Evolutionary conservation across 768 basidiomycete species (phyloP).

Genomic region (Phanerochaete sordida): DNA sequence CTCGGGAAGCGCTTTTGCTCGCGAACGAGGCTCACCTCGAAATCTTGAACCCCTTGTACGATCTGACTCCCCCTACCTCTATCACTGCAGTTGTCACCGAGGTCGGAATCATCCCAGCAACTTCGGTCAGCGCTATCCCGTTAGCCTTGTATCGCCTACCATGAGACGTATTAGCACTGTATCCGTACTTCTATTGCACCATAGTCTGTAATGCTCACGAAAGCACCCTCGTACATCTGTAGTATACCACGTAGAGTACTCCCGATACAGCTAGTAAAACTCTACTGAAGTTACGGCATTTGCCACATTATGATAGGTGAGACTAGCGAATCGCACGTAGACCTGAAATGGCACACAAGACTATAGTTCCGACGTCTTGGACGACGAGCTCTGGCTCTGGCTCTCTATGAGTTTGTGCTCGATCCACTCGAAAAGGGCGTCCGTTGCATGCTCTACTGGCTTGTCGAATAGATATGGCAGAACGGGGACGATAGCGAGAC

Average conservation of each 20-base stretch:
- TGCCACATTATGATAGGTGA: too few relatives aligned
- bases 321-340: too few relatives aligned
- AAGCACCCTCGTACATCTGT: background rate
- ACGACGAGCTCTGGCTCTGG: slow-evolving; percentile 26
- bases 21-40: slow-evolving; percentile 55
- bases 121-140: slow-evolving; percentile 82
- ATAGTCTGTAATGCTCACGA: background rate
- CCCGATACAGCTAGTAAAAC: background rate
- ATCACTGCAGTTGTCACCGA: slow-evolving; percentile 98
- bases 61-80: slow-evolving; percentile 86
- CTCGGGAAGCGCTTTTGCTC: slow-evolving; percentile 23
- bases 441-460: slow-evolving; percentile 71
- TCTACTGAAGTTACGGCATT: too few relatives aligned
- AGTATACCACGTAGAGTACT: background rate
- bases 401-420: slow-evolving; percentile 49
- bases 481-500: slow-evolving; percentile 68
- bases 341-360: too few relatives aligned
- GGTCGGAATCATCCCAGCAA: slow-evolving; percentile 92
- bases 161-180: background rate
- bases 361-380: slow-evolving; percentile 17
- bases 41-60: slow-evolving; percentile 85
- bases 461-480: slow-evolving; percentile 79
- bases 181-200: background rate
- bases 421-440: slow-evolving; percentile 68
- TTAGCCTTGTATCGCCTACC: slow-evolving; percentile 48